Base-by-base conservation (phyloP, 139 green algal genomes). In the Dunaliella sp. region DNA sequence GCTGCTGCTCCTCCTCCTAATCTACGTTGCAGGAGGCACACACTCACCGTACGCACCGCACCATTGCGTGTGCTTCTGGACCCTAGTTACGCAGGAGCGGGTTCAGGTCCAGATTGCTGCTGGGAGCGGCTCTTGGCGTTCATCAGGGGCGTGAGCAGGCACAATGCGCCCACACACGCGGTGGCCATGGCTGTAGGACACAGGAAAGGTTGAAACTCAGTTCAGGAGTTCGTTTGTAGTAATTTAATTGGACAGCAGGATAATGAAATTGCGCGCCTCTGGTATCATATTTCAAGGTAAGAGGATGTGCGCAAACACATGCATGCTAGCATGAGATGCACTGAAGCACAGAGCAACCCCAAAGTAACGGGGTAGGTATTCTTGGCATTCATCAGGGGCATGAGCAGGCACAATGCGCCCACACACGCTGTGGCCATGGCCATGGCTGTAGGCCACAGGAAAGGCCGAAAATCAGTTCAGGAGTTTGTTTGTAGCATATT, bases 111-210 rank as follows among this genome's bases (percentile, higher is more conserved):
- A n/a, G n/a, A n/a, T n/a, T 88, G 58, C 1, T 38, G 77, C 88
- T 94, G 88, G 28, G 84, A 77, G 48, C 74, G 90, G 81, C 86
- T 91, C 28, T 59, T 75, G 28, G 90, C 83, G 38, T 90, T 87
- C 16, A 78, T 79, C 84, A 94, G 82, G 22, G 92, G 92, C 28
- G 78, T 31, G 35, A 95, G 85, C 84, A 95, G 87, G 78, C 82
- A 28, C 58, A 94, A 75, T 28, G 89, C 90, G 1, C 89, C 73
- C 0, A 88, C 84, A 72, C 89, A 93, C 3, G 91, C 88, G 22
- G 79, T 87, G 2, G 87, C 80, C 76, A 95, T 89, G 7, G 86
- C 85, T 30, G 85, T 84, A 77, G 3, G 25, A 24, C 2, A 22
- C 77, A 33, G 31, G 28, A 81, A 31, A 2, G 3, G 28, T 38